These are phyloP conservation scores for Suhomyces ambrosiae DNA, from an alignment of 1,139 yeast species.

Conservation along the genomic window DNA sequence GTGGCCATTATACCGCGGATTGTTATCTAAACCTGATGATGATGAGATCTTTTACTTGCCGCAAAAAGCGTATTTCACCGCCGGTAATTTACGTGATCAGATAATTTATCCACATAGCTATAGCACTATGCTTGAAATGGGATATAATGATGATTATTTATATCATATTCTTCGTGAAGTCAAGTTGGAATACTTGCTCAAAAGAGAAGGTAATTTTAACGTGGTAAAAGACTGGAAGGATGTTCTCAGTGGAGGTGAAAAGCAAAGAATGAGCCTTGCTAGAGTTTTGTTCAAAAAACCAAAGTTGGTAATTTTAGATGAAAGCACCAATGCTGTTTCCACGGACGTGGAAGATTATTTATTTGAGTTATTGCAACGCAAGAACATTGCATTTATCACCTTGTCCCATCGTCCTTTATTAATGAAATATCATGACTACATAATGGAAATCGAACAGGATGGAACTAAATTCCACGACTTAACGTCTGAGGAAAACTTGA, in stretches of 20 bases:
- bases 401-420: constrained; percentile 84
- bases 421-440: constrained; percentile 79
- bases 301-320: constrained; percentile 82
- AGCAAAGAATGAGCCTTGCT: constrained; percentile 90
- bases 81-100: constrained; percentile 85
- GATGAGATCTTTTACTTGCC: constrained; percentile 76
- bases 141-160: constrained; percentile 70
- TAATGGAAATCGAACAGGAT: constrained; percentile 65
- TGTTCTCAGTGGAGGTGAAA: constrained; percentile 92
- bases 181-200: constrained; percentile 73
- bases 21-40: constrained; percentile 77
- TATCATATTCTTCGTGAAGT: constrained; percentile 72
- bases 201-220: constrained; percentile 63
- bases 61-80: constrained; percentile 76
- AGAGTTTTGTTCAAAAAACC: constrained; percentile 82
- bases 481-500: constrained; percentile 62
- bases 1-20: constrained; percentile 89
- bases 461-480: constrained; percentile 43
- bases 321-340: constrained; percentile 90
- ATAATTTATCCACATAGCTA: constrained; percentile 82
- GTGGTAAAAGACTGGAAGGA: constrained; percentile 83
- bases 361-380: constrained; percentile 72
- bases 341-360: constrained; percentile 89
- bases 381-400: constrained; percentile 77
- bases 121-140: constrained; percentile 73